Percentiles rank a stretch among this genome's conserved stretches.
These are phyloP conservation scores for Rutstroemia sp. DNA, from an alignment of 2,329 filamentous ascomycete genomes.

Conservation along the genomic window DNA sequence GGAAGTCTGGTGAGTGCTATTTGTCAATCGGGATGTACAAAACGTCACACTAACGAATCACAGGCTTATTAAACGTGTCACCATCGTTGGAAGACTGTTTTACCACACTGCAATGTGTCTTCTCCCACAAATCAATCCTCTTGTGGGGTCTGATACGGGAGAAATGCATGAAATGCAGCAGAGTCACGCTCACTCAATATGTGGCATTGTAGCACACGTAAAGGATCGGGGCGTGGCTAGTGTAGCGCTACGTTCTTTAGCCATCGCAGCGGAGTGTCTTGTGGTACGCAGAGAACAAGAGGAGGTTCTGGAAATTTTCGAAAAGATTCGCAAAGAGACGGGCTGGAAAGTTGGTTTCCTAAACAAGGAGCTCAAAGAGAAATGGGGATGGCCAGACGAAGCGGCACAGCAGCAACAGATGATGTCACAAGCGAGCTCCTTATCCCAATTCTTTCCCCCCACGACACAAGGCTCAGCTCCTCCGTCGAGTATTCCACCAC, in stretches of 20 bases:
- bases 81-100: conserved; percentile 75
- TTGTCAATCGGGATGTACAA: background rate
- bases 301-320: conserved; percentile 71
- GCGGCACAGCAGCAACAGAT: conserved; percentile 22
- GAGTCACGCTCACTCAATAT: conserved; percentile 75
- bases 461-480: conserved; percentile 12
- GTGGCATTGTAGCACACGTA: conserved; percentile 80
- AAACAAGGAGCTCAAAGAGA: conserved; percentile 63
- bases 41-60: conserved; percentile 20
- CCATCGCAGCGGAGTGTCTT: conserved; percentile 69
- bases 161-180: conserved; percentile 66
- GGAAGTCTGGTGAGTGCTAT: conserved; percentile 63
- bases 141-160: conserved; percentile 45
- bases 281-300: conserved; percentile 64
- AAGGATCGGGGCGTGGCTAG: conserved; percentile 74
- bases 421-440: conserved; percentile 18
- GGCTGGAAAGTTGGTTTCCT: conserved; percentile 71
- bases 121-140: conserved; percentile 71
- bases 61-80: conserved; percentile 75
- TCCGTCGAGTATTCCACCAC: conserved; percentile 18
- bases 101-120: conserved; percentile 84
- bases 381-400: conserved; percentile 63
- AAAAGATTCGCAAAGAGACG: conserved; percentile 65
- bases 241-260: conserved; percentile 71
- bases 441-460: conserved; percentile 25